phyloP scores from a whole-genome alignment of 331 rosid species.

The Spiraea crenata region DNA sequence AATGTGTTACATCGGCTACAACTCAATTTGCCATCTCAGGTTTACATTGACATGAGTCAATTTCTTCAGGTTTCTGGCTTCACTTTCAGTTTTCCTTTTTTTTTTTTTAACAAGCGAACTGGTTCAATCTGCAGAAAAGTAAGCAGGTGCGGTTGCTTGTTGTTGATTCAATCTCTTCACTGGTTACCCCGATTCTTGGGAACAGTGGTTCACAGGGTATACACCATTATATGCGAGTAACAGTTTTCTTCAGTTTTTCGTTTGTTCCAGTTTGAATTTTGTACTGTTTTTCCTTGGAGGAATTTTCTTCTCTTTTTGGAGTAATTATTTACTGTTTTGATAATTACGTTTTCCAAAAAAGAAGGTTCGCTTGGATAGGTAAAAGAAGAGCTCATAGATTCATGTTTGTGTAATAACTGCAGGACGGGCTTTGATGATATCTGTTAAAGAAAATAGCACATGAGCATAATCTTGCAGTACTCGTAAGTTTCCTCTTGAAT shows the following conservation, averaged over 20 bases:
- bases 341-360: constrained; percentile 6
- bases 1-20: constrained; percentile 67
- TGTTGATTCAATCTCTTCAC: constrained; percentile 79
- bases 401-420: constrained; percentile 33
- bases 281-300: constrained; percentile 1
- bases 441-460: constrained; percentile 84
- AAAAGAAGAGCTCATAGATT: constrained; percentile 16
- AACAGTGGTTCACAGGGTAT: constrained; percentile 80
- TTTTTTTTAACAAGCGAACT: constrained; percentile 25
- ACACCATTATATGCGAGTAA: constrained; percentile 14
- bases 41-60: constrained; percentile 30
- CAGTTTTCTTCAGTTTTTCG: background rate
- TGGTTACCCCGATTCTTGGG: constrained; percentile 81
- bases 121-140: constrained; percentile 41
- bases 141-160: constrained; percentile 62
- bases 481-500: constrained; percentile 42
- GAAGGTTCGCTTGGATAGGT: background rate
- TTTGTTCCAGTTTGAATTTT: background rate
- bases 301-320: background rate
- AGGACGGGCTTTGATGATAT: constrained; percentile 86
- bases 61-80: background rate
- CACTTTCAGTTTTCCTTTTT: constrained; percentile 12
- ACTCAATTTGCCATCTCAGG: constrained; percentile 59
- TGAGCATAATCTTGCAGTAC: constrained; percentile 67
- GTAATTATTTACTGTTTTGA: constrained; percentile 10